These are phyloP conservation scores for Jackrogersella multiformis DNA, from an alignment of 495 filamentous ascomycete species.

Conservation along the genomic window DNA sequence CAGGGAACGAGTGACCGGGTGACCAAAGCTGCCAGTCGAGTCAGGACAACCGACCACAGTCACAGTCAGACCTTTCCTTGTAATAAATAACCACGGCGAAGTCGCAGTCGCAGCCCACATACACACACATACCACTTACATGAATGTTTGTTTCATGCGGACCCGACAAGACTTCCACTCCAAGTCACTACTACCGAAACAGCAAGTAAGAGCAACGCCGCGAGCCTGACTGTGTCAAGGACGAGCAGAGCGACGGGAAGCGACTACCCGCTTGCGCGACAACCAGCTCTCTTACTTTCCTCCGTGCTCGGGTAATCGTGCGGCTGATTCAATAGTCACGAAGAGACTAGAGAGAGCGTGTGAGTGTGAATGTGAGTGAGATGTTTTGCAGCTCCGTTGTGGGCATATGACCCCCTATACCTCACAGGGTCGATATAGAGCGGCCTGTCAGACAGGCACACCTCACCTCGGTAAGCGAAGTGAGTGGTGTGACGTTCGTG, in stretches of 20 bases:
- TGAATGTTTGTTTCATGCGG: background rate
- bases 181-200: too few relatives aligned
- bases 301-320: background rate
- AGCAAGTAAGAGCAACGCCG: background rate
- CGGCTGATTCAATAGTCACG: background rate
- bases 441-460: background rate
- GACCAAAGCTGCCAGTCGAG: conserved; percentile 10
- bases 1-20: conserved; percentile 8
- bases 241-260: background rate
- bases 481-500: too few relatives aligned
- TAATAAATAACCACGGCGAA: background rate
- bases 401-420: background rate
- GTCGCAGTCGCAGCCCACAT: background rate
- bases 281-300: background rate
- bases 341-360: too few relatives aligned
- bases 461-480: background rate
- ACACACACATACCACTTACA: background rate
- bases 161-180: background rate
- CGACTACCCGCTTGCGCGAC: background rate
- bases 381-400: too few relatives aligned
- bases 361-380: too few relatives aligned
- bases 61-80: conserved; percentile 7
- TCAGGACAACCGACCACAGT: background rate
- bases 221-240: background rate
- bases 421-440: background rate